phyloP scores from a whole-genome alignment of 257 asterid genomes.

The Gardenia jasminoides region DNA sequence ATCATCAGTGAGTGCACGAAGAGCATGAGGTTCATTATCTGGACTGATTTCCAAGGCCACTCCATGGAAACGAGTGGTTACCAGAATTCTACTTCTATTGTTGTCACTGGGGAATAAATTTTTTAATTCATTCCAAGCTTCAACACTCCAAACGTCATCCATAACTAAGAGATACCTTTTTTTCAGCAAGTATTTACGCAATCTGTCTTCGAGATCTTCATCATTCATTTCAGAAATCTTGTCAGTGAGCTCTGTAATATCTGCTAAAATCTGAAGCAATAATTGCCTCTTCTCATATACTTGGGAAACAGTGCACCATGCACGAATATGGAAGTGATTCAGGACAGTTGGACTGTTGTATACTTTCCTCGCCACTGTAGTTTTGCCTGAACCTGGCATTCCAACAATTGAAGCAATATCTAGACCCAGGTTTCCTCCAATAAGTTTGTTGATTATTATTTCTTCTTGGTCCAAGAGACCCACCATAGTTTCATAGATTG shows the following conservation, averaged over 20 bases:
- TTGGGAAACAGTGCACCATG: constrained; percentile 8
- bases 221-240: not conserved
- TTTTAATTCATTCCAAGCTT: constrained; percentile 3
- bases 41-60: no score
- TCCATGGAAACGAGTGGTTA: no score
- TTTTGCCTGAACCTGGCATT: not conserved
- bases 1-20: no score
- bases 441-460: not conserved
- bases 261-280: not conserved
- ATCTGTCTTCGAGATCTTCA: not conserved
- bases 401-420: not conserved
- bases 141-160: constrained; percentile 15
- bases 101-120: constrained; percentile 2
- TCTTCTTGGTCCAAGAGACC: not conserved
- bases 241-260: not conserved
- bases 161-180: not conserved
- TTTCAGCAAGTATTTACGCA: not conserved
- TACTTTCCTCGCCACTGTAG: constrained; percentile 14
- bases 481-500: not conserved
- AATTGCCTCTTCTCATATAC: not conserved
- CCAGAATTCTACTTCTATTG: constrained; percentile 7
- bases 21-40: no score
- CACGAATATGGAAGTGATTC: constrained; percentile 9
- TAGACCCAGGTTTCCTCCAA: not conserved
- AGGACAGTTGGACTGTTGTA: not conserved